These are phyloP conservation scores for Selaginella tamariscina DNA, from an alignment of 75 land plant genomes.

Conservation along the genomic window DNA sequence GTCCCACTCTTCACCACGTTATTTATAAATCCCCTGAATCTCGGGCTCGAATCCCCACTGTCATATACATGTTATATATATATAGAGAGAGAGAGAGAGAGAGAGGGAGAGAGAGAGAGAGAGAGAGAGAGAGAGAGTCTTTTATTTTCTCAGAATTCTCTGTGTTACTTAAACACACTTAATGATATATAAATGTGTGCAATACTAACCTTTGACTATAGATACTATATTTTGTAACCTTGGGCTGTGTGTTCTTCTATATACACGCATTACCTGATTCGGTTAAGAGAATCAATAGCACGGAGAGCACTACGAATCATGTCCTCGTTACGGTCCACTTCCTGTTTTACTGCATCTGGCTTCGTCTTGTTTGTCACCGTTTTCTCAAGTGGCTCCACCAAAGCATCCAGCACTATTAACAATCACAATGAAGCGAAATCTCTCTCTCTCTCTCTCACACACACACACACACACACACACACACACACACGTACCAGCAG, in stretches of 20 bases:
- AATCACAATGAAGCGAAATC: background rate
- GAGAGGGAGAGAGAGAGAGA: background rate
- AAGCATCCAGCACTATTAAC: conserved; percentile 64
- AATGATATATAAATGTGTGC: too few species aligned
- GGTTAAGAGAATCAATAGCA: conserved; percentile 78
- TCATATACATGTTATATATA: background rate
- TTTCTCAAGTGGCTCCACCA: conserved; percentile 90
- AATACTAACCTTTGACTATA: too few species aligned
- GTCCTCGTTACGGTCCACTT: conserved; percentile 96
- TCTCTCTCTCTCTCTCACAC: background rate
- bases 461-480: background rate
- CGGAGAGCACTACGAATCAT: conserved; percentile 97
- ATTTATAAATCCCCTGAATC: conserved; percentile 77
- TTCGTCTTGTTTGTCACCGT: conserved; percentile 83
- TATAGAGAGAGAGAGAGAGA: too few species aligned
- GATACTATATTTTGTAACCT: too few species aligned
- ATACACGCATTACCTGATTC: conserved; percentile 68
- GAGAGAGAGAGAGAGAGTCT: background rate
- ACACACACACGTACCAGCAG: conserved; percentile 54
- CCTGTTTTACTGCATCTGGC: conserved; percentile 96
- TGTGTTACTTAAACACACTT: too few species aligned
- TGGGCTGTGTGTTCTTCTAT: too few species aligned
- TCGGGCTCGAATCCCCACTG: conserved; percentile 75
- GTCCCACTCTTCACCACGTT: conserved; percentile 40
- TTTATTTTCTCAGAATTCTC: too few species aligned